Evolutionary conservation across 129 eudicot genomes (phyloP).

Genomic region (Ambrosia artemisiifolia): DNA sequence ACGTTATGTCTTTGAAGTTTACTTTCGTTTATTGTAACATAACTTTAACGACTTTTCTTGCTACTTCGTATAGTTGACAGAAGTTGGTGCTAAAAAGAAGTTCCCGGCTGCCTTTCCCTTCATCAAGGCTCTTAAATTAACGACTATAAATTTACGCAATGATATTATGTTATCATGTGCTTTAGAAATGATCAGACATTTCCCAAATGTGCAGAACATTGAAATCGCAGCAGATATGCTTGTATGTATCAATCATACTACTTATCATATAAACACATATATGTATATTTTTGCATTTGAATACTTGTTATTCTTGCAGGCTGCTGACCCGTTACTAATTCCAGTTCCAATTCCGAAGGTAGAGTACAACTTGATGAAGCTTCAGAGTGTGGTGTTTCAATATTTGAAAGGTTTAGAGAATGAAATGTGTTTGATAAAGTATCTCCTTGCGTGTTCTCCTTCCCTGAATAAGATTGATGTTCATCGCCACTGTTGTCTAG

Average conservation of each 20-base stretch:
- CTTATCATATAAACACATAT: neutral
- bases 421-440: too few species aligned
- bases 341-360: neutral
- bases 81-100: neutral
- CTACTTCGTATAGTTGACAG: neutral
- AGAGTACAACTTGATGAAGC: neutral
- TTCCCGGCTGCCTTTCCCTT: neutral
- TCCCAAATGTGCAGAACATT: neutral
- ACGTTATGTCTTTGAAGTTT: neutral
- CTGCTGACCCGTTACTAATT: neutral
- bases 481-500: too few species aligned
- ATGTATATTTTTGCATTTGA: neutral
- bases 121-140: neutral
- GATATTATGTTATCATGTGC: neutral
- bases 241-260: neutral
- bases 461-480: too few species aligned
- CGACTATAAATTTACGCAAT: neutral
- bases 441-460: too few species aligned
- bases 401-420: neutral
- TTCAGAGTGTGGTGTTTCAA: neutral
- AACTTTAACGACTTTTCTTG: too few species aligned
- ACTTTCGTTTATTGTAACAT: neutral
- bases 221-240: neutral
- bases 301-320: neutral
- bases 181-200: neutral